Percentiles rank a stretch among this genome's conserved stretches.
These are phyloP conservation scores for Blastobotrys capitulatus DNA, from an alignment of 1,139 yeast species.

Conservation along the genomic window DNA sequence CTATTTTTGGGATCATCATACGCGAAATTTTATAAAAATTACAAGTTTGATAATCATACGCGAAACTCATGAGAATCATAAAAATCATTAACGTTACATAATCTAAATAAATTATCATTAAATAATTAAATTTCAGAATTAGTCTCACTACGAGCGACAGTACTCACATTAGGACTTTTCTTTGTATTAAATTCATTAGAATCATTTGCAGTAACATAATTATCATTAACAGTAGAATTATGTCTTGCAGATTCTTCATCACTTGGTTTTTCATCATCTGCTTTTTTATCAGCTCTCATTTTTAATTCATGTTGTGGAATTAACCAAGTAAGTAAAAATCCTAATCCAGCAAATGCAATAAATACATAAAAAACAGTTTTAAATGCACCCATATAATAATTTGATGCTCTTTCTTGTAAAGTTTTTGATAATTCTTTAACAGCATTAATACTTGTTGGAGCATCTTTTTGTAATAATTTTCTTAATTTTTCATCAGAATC, in stretches of 20 bases:
- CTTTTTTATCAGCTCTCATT: conserved; percentile 7
- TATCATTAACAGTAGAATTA: too few relatives aligned
- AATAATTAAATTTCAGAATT: not conserved
- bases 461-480: conserved; percentile 18
- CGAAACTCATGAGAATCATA: too few relatives aligned
- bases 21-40: too few relatives aligned
- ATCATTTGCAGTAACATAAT: too few relatives aligned
- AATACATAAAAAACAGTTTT: conserved; percentile 21
- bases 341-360: conserved; percentile 21
- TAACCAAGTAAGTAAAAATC: conserved; percentile 18
- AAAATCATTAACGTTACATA: too few relatives aligned
- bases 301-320: conserved; percentile 23
- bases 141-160: not conserved
- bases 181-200: too few relatives aligned
- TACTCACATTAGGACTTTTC: too few relatives aligned
- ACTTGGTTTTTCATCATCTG: not conserved
- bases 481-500: conserved; percentile 9
- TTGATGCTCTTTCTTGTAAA: conserved; percentile 15
- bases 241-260: not conserved
- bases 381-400: conserved; percentile 19
- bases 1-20: too few relatives aligned
- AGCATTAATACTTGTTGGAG: conserved; percentile 22
- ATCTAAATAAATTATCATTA: too few relatives aligned
- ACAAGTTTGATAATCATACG: too few relatives aligned
- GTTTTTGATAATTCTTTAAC: conserved; percentile 16